Percentiles rank a stretch among this genome's conserved stretches.
These are phyloP conservation scores for Canna indica DNA, from an alignment of 176 grass and related monocot species.

Conservation along the genomic window DNA sequence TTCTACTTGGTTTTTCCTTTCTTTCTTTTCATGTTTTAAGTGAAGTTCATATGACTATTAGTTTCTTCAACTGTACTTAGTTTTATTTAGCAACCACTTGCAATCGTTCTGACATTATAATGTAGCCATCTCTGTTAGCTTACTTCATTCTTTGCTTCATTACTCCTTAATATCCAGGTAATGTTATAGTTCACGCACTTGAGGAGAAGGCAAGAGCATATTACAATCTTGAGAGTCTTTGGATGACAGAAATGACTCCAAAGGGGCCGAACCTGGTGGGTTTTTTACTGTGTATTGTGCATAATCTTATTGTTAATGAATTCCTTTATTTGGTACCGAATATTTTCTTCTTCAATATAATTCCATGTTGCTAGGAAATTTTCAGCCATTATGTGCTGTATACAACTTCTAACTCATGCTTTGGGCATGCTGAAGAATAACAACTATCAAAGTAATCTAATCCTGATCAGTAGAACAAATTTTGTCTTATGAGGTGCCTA, in stretches of 20 bases:
- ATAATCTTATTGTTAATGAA: too few relatives aligned
- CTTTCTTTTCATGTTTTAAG: conserved; percentile 9
- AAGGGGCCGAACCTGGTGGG: conserved; percentile 53
- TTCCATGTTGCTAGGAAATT: too few relatives aligned
- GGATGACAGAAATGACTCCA: conserved; percentile 54
- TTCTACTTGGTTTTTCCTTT: background rate
- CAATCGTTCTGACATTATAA: background rate
- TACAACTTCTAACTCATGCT: too few relatives aligned
- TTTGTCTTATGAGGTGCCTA: too few relatives aligned
- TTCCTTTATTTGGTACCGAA: too few relatives aligned
- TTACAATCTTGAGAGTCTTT: conserved; percentile 90
- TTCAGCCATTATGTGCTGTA: too few relatives aligned
- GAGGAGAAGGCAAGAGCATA: conserved; percentile 95
- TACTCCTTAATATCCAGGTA: conserved; percentile 32
- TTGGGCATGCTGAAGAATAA: too few relatives aligned
- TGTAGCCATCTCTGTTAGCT: background rate
- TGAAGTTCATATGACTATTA: background rate
- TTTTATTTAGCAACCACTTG: background rate
- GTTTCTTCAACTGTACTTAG: background rate
- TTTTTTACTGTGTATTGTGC: background rate
- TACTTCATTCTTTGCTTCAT: background rate
- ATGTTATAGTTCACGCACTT: conserved; percentile 78
- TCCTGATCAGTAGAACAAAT: too few relatives aligned
- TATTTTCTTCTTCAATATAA: too few relatives aligned
- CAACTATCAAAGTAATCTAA: too few relatives aligned